Percentiles rank a stretch among this genome's conserved stretches.
phyloP scores from a whole-genome alignment of 1,139 yeast species.

The Geotrichum histeridarum region DNA sequence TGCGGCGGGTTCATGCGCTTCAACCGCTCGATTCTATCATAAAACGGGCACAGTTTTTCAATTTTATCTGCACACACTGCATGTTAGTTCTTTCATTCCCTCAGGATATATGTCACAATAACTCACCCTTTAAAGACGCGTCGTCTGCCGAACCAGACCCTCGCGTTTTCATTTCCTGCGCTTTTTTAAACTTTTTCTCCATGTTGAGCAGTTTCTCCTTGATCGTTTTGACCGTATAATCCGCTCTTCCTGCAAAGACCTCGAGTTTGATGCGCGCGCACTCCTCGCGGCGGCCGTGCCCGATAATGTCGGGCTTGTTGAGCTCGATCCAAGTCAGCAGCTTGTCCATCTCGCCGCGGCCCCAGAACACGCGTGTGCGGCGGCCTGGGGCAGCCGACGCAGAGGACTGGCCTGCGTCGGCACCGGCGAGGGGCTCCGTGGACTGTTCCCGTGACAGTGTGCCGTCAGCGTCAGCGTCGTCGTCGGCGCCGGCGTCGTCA shows the following conservation, averaged over 20 bases:
- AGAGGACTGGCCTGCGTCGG: too few species aligned
- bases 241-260: constrained; percentile 13
- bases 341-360: constrained; percentile 18
- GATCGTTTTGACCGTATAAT: constrained; percentile 16
- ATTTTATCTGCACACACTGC: neutral
- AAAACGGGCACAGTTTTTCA: constrained; percentile 18
- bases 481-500: too few species aligned
- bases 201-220: constrained; percentile 18
- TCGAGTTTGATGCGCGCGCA: constrained; percentile 18
- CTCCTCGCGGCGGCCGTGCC: constrained; percentile 19
- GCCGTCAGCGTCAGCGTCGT: too few species aligned
- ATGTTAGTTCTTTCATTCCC: too few species aligned
- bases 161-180: constrained; percentile 5
- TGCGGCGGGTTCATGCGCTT: constrained; percentile 1
- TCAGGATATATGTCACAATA: neutral
- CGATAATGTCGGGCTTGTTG: constrained; percentile 18
- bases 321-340: constrained; percentile 17
- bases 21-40: constrained; percentile 14
- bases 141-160: neutral
- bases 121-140: neutral
- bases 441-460: too few species aligned
- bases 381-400: neutral
- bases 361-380: constrained; percentile 5
- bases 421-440: too few species aligned
- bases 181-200: constrained; percentile 18